Percentiles rank a stretch among this genome's conserved stretches.
These are phyloP conservation scores for Schizosaccharomyces cryophilus DNA, from an alignment of 805 yeast species.

Conservation along the genomic window DNA sequence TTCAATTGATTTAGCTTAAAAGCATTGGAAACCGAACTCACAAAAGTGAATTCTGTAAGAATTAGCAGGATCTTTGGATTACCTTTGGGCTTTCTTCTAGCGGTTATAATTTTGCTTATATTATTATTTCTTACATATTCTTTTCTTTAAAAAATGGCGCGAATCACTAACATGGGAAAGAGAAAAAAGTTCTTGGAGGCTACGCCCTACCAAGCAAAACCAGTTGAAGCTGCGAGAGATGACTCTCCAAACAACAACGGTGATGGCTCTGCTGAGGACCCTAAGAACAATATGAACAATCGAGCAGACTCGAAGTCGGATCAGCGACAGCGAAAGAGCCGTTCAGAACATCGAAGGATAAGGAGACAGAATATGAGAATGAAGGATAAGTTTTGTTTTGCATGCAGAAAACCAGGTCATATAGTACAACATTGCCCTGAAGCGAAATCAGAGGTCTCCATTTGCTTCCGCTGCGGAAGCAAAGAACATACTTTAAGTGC, in stretches of 20 bases:
- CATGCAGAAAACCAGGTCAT: conserved; percentile 1
- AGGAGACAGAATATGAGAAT: neutral
- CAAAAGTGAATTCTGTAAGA: too few relatives aligned
- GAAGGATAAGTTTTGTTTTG: neutral
- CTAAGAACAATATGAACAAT: neutral
- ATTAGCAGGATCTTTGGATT: too few relatives aligned
- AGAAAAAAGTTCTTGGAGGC: neutral
- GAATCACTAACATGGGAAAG: conserved; percentile 1
- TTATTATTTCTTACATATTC: neutral
- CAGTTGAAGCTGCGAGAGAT: neutral
- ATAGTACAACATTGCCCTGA: conserved; percentile 1
- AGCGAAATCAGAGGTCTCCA: neutral
- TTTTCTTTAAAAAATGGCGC: neutral
- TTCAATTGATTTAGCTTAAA: too few relatives aligned
- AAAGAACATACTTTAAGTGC: neutral
- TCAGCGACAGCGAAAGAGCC: neutral
- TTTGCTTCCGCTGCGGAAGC: conserved; percentile 3
- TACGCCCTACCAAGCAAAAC: neutral
- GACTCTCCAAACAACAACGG: neutral
- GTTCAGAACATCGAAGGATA: conserved; percentile 1
- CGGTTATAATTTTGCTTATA: too few relatives aligned
- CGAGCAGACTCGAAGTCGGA: neutral
- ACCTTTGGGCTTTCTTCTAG: too few relatives aligned
- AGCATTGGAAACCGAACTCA: too few relatives aligned
- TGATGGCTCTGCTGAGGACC: neutral